Conservation (phyloP, 345 rosid species). For the Mercurialis annua region DNA sequence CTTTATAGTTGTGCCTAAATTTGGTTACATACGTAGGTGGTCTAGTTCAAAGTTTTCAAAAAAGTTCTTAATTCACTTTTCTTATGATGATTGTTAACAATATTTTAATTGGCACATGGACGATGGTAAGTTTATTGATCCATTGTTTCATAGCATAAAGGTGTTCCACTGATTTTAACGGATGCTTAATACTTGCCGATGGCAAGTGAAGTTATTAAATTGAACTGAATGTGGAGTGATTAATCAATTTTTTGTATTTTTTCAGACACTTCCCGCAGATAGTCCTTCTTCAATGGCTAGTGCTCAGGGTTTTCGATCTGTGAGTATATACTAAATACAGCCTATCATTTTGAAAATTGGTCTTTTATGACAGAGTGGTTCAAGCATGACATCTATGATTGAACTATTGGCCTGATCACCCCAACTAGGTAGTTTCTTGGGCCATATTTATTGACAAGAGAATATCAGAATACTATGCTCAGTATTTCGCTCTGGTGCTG, state of each 20-base stretch:
- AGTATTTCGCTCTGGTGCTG: not conserved
- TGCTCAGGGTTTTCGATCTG: constrained; percentile 61
- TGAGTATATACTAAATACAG: constrained; percentile 44
- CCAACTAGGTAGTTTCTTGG: not conserved
- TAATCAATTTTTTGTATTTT: constrained; percentile 15
- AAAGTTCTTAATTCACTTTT: not conserved
- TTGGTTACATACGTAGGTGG: not conserved
- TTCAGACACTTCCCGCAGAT: constrained; percentile 55
- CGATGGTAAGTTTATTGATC: not conserved
- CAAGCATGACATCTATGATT: not conserved
- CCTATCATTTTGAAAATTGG: not conserved
- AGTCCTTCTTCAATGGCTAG: constrained; percentile 49
- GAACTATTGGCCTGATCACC: not conserved
- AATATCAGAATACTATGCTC: not conserved
- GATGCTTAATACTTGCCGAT: not conserved
- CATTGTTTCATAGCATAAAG: not conserved
- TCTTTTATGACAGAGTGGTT: not conserved
- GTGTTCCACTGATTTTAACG: not conserved
- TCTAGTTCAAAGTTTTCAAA: not conserved
- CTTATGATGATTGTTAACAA: not conserved
- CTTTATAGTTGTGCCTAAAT: not conserved
- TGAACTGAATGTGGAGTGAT: constrained; percentile 13
- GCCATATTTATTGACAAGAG: not conserved
- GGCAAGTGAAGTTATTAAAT: not conserved
- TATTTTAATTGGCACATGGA: not conserved